Percentiles rank a stretch among this genome's conserved stretches.
These are phyloP conservation scores for Melaleuca alternifolia DNA, from an alignment of 345 rosid genomes.

Conservation along the genomic window DNA sequence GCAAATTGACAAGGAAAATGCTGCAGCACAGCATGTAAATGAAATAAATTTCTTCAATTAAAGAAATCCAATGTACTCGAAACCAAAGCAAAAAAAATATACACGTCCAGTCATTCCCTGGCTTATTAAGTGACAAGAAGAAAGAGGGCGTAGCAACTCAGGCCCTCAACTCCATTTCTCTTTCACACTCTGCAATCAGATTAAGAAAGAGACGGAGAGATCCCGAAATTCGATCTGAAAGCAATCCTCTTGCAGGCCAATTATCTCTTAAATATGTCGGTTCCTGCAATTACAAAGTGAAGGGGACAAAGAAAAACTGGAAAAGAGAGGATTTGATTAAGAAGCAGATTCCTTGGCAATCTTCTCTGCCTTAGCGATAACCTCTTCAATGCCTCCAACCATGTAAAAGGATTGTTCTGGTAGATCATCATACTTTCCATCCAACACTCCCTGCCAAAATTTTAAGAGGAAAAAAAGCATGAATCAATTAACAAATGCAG, in stretches of 20 bases:
- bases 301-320: not conserved
- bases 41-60: not conserved
- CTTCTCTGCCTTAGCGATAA: constrained; percentile 76
- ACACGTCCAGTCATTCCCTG: not conserved
- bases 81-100: not conserved
- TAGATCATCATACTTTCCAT: constrained; percentile 78
- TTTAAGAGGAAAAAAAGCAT: not conserved
- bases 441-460: constrained; percentile 59
- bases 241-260: not conserved
- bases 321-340: constrained; percentile 1
- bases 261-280: not conserved
- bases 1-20: not conserved
- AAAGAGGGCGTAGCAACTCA: not conserved
- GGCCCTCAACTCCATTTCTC: not conserved
- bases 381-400: constrained; percentile 88
- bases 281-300: not conserved
- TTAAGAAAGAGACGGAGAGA: not conserved
- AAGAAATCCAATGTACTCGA: no score
- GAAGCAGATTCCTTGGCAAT: constrained; percentile 62
- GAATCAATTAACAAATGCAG: not conserved
- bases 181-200: not conserved
- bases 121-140: not conserved
- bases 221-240: not conserved
- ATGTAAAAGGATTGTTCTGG: constrained; percentile 76
- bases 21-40: not conserved